A percentile compares a stretch with the other conserved stretches of the same genome.
These are phyloP conservation scores for Blastobotrys illinoisensis DNA, from an alignment of 1,139 yeast genomes.

Conservation along the genomic window DNA sequence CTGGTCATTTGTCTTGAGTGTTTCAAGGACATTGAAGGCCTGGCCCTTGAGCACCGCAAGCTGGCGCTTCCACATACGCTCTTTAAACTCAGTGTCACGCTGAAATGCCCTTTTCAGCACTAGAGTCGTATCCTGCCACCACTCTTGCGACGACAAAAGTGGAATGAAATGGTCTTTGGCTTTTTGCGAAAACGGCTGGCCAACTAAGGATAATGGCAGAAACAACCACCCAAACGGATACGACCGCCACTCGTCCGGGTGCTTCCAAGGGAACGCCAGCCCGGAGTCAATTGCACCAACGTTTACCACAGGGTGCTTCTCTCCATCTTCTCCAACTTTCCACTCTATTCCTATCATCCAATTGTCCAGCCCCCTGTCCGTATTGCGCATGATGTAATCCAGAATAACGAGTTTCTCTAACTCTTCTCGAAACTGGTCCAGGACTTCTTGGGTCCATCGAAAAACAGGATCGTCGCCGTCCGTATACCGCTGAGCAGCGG, in stretches of 20 bases:
- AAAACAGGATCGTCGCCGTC: constrained; percentile 31
- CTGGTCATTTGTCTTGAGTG: constrained; percentile 49
- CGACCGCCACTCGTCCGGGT: constrained; percentile 78
- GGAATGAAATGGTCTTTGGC: constrained; percentile 58
- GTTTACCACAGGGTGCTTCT: constrained; percentile 39
- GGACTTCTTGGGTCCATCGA: constrained; percentile 49
- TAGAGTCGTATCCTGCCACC: constrained; percentile 65
- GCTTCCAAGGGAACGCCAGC: constrained; percentile 74
- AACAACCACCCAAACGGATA: constrained; percentile 79
- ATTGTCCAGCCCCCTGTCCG: constrained; percentile 70
- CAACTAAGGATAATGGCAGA: constrained; percentile 57
- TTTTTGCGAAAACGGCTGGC: constrained; percentile 57
- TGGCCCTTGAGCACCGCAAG: constrained; percentile 73
- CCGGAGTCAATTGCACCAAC: constrained; percentile 79
- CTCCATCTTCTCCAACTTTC: constrained; percentile 27
- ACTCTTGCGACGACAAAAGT: constrained; percentile 50
- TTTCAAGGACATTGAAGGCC: constrained; percentile 69
- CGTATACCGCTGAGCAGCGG: neutral
- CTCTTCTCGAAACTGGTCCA: constrained; percentile 54
- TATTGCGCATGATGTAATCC: constrained; percentile 69
- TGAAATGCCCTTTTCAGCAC: constrained; percentile 46
- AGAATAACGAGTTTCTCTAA: constrained; percentile 64
- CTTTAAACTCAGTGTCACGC: constrained; percentile 57
- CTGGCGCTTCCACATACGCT: constrained; percentile 63
- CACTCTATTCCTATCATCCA: constrained; percentile 68